Percentiles rank a stretch among this genome's conserved stretches.
Evolutionary conservation across 2,329 filamentous ascomycete species (phyloP).

Genomic region (Aspergillus pseudoterreus): DNA sequence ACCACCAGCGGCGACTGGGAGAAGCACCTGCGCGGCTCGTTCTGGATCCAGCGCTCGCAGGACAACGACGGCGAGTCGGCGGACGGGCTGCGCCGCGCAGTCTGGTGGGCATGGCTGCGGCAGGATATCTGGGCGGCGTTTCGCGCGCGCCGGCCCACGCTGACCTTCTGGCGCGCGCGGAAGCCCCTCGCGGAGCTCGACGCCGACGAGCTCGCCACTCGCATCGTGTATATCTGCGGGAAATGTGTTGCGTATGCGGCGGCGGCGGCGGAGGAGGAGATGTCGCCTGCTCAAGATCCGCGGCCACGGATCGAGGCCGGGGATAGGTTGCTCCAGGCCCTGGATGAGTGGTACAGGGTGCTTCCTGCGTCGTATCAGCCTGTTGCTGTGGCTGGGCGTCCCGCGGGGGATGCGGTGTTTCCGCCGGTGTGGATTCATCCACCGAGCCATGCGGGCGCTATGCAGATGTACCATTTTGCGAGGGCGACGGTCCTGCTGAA

Average conservation of each 20-base stretch:
- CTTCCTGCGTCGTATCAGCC: conserved; percentile 39
- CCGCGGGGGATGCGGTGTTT: conserved; percentile 23
- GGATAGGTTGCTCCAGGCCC: conserved; percentile 42
- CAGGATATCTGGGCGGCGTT: conserved; percentile 65
- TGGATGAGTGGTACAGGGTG: conserved; percentile 47
- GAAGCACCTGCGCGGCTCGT: conserved; percentile 59
- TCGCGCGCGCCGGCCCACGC: conserved; percentile 50
- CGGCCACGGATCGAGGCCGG: conserved; percentile 43
- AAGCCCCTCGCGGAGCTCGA: conserved; percentile 46
- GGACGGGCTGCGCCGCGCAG: conserved; percentile 51
- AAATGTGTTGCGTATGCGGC: conserved; percentile 53
- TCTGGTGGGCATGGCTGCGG: conserved; percentile 63
- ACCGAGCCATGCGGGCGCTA: conserved; percentile 43
- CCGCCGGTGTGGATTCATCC: conserved; percentile 50
- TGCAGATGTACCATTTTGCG: conserved; percentile 52
- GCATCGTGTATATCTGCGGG: conserved; percentile 49
- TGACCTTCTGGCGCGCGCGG: conserved; percentile 56
- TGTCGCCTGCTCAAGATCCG: conserved; percentile 36
- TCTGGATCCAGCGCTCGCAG: conserved; percentile 61
- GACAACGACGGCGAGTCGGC: conserved; percentile 57
- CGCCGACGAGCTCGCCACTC: conserved; percentile 52
- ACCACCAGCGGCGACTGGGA: conserved; percentile 51
- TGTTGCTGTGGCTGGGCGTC: conserved; percentile 27
- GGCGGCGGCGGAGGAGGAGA: conserved; percentile 44
- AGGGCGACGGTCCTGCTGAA: conserved; percentile 51